These are phyloP conservation scores for Plasmodium inui DNA, from an alignment of 169 alveolate genomes.

Conservation along the genomic window DNA sequence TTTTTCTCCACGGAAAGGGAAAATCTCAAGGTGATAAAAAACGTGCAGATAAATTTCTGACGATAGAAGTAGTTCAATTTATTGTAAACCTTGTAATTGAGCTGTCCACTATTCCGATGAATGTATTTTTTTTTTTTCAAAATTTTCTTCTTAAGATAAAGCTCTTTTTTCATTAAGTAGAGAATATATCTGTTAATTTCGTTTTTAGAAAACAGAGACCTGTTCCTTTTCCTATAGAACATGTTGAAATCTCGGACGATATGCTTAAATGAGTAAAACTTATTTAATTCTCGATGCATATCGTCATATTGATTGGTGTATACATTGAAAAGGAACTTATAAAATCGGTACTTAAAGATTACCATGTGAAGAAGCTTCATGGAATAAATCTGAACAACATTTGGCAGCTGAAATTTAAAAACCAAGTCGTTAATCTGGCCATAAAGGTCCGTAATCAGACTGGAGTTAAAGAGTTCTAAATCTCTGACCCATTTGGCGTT, in stretches of 20 bases:
- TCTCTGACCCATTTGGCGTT: background rate
- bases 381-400: conserved; percentile 51
- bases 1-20: background rate
- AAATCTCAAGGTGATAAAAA: background rate
- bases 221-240: background rate
- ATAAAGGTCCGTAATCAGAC: conserved; percentile 7
- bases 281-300: conserved; percentile 47
- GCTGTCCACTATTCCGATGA: background rate
- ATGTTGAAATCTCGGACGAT: conserved; percentile 8
- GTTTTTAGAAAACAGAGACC: background rate
- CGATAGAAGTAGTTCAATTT: conserved; percentile 65
- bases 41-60: conserved; percentile 49
- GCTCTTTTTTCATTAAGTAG: conserved; percentile 44
- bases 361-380: conserved; percentile 26
- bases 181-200: conserved; percentile 23
- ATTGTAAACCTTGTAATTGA: conserved; percentile 39
- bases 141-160: conserved; percentile 41
- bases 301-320: conserved; percentile 47
- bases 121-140: conserved; percentile 22
- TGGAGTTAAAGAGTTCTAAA: background rate
- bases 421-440: conserved; percentile 35
- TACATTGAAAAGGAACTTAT: conserved; percentile 24
- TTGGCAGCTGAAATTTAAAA: conserved; percentile 41
- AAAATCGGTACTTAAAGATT: conserved; percentile 45
- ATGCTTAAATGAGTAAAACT: conserved; percentile 23